Conservation (phyloP, 2,329 filamentous ascomycete genomes). For the Talaromyces piceae region DNA sequence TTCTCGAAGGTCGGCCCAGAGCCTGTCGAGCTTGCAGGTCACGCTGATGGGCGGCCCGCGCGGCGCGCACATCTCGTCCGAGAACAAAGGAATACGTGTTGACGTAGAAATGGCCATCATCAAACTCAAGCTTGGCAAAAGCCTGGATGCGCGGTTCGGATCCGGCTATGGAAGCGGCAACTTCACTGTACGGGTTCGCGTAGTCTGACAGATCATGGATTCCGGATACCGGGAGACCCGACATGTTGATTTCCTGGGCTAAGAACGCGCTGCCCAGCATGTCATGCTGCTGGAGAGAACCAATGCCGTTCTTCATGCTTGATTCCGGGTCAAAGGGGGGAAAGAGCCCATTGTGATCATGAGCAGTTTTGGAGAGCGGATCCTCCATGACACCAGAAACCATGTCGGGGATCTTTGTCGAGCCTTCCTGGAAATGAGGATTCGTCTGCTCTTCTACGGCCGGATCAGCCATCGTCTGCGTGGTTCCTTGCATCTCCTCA, state of each 20-base stretch:
- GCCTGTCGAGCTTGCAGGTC: slow-evolving; percentile 37
- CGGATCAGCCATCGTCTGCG: background rate
- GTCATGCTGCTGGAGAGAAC: slow-evolving; percentile 33
- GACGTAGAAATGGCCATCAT: slow-evolving; percentile 60
- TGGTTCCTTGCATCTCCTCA: background rate
- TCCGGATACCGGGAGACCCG: slow-evolving; percentile 18
- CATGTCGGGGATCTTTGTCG: slow-evolving; percentile 16
- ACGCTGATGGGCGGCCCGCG: slow-evolving; percentile 39
- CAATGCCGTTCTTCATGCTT: slow-evolving; percentile 27
- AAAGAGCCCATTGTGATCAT: slow-evolving; percentile 28
- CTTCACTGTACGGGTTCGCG: slow-evolving; percentile 21
- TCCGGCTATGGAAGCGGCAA: slow-evolving; percentile 29
- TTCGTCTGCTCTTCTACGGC: background rate
- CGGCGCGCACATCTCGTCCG: slow-evolving; percentile 53
- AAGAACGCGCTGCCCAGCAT: slow-evolving; percentile 33
- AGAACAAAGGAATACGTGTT: slow-evolving; percentile 56
- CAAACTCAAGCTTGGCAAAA: slow-evolving; percentile 58
- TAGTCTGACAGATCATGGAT: slow-evolving; percentile 25
- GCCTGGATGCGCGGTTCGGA: slow-evolving; percentile 46
- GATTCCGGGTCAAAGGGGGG: slow-evolving; percentile 27
- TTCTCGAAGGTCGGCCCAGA: slow-evolving; percentile 29
- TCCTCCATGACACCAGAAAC: slow-evolving; percentile 27
- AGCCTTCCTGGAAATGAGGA: background rate
- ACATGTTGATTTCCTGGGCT: slow-evolving; percentile 22
- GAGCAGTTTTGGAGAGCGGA: slow-evolving; percentile 22